Evolutionary conservation across 192 early-diverging fungal genomes (phyloP).

Genomic region (Backusella macrospora): DNA sequence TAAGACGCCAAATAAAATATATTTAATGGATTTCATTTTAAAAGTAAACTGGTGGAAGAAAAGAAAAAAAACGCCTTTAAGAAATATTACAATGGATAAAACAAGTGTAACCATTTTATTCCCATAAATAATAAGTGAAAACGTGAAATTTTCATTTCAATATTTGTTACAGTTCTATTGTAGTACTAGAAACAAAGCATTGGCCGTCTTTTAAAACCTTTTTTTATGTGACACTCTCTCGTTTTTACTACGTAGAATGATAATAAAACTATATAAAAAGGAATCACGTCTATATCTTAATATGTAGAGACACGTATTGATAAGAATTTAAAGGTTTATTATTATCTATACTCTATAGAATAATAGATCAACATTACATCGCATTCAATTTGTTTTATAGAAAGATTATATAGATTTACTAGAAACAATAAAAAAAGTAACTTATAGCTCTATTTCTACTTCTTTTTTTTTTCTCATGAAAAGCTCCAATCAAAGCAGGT

Average conservation of each 20-base stretch:
- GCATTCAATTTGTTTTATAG: too few species aligned
- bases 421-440: background rate
- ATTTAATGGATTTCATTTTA: too few species aligned
- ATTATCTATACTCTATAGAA: background rate
- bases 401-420: too few species aligned
- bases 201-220: background rate
- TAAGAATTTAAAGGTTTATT: background rate
- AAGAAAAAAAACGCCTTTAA: too few species aligned
- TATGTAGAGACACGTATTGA: background rate
- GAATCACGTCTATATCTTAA: background rate
- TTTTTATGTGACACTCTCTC: background rate
- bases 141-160: slow-evolving; percentile 6
- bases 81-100: too few species aligned
- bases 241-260: background rate
- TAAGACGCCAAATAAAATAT: too few species aligned
- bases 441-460: background rate
- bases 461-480: background rate
- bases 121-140: background rate
- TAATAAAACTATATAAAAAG: background rate
- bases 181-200: background rate
- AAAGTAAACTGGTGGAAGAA: too few species aligned
- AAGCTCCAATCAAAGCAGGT: background rate
- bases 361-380: background rate
- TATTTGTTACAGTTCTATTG: background rate
- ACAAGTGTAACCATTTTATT: background rate